Evolutionary conservation across 352 stramenopile species (phyloP).

Genomic region (Globisporangium okanoganense): DNA sequence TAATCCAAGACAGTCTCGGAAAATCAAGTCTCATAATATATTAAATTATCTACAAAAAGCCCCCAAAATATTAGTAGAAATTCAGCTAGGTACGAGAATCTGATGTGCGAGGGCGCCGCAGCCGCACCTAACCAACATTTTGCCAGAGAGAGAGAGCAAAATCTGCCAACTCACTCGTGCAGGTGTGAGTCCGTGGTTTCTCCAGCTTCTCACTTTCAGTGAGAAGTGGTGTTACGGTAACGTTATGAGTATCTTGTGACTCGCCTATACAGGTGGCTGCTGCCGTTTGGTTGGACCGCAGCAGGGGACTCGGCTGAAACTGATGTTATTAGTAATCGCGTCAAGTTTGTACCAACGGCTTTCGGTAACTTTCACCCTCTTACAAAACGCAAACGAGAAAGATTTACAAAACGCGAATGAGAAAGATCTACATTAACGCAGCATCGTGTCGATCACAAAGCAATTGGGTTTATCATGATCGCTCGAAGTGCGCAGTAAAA

Average conservation of each 20-base stretch:
- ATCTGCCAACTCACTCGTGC: background rate
- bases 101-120: background rate
- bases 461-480: background rate
- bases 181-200: too few species aligned
- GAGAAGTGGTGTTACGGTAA: too few species aligned
- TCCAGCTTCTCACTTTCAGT: too few species aligned
- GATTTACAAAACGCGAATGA: too few species aligned
- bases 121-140: background rate
- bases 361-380: background rate
- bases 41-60: background rate
- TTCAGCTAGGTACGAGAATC: background rate
- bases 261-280: background rate
- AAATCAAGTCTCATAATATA: background rate
- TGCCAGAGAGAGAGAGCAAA: background rate
- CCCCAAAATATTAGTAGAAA: background rate
- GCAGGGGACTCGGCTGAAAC: background rate
- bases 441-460: background rate
- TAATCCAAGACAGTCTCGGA: background rate
- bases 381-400: too few species aligned
- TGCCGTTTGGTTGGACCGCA: background rate
- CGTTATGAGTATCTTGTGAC: too few species aligned
- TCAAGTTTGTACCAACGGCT: slow-evolving; percentile 1
- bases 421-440: too few species aligned
- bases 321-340: slow-evolving; percentile 2
- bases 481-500: background rate